Conservation (phyloP, 1,139 yeast genomes). For the Wickerhamiella infanticola region DNA sequence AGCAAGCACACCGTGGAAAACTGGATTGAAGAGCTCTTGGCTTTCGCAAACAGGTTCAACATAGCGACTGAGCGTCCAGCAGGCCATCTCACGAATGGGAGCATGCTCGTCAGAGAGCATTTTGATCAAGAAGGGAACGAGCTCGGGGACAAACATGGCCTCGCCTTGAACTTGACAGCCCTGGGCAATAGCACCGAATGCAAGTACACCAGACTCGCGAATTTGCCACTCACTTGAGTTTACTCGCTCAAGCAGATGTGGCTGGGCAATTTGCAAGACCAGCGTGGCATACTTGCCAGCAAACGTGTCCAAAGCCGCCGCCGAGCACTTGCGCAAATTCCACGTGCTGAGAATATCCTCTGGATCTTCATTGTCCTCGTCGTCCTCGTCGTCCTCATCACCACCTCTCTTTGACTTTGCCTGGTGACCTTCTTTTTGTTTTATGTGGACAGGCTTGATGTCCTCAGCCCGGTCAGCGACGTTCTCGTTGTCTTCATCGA, state of each 20-base stretch:
- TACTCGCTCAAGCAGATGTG: slow-evolving; percentile 58
- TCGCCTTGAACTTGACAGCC: slow-evolving; percentile 61
- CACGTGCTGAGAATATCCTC: slow-evolving; percentile 56
- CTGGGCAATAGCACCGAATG: slow-evolving; percentile 88
- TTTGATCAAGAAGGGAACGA: slow-evolving; percentile 75
- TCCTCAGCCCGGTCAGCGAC: slow-evolving; percentile 81
- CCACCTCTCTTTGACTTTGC: slow-evolving; percentile 9
- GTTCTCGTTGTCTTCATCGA: slow-evolving; percentile 50
- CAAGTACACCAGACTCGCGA: slow-evolving; percentile 84
- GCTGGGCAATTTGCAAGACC: slow-evolving; percentile 54
- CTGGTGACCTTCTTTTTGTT: slow-evolving; percentile 47
- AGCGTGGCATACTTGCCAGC: slow-evolving; percentile 54
- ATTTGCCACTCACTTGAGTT: slow-evolving; percentile 67
- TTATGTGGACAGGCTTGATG: slow-evolving; percentile 61
- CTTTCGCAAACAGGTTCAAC: slow-evolving; percentile 50
- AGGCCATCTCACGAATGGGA: slow-evolving; percentile 78
- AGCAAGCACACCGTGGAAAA: slow-evolving; percentile 55
- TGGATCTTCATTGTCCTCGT: slow-evolving; percentile 51
- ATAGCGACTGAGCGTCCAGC: slow-evolving; percentile 89
- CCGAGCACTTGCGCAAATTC: slow-evolving; percentile 87
- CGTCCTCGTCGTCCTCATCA: slow-evolving; percentile 30
- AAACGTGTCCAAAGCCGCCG: slow-evolving; percentile 76
- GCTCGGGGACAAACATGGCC: slow-evolving; percentile 54
- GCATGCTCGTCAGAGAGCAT: slow-evolving; percentile 63
- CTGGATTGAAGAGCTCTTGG: slow-evolving; percentile 52